phyloP scores from a whole-genome alignment of 257 asterid species.

The Paraleonurus japonicus region DNA sequence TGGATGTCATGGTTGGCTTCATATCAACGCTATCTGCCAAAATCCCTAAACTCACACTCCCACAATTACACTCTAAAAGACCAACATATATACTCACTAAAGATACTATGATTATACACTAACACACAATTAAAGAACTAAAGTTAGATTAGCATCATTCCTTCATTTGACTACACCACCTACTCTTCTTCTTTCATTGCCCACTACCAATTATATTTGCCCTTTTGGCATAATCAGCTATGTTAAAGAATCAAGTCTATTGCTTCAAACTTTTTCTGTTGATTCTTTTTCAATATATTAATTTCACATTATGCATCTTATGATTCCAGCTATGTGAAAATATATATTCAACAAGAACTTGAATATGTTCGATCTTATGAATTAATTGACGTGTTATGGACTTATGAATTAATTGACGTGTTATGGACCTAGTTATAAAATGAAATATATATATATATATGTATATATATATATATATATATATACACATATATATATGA shows the following conservation, averaged over 20 bases:
- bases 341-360: background rate
- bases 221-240: constrained; percentile 1
- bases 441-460: no score
- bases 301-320: background rate
- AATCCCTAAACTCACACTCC: constrained; percentile 32
- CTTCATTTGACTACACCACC: constrained; percentile 50
- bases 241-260: constrained; percentile 16
- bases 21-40: constrained; percentile 89
- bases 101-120: constrained; percentile 30
- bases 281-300: background rate
- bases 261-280: background rate
- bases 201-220: constrained; percentile 25
- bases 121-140: constrained; percentile 17
- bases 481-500: no score
- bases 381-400: background rate
- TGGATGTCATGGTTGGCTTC: constrained; percentile 84
- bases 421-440: background rate
- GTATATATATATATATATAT: no score
- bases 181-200: constrained; percentile 26
- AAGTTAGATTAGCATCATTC: constrained; percentile 49
- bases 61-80: constrained; percentile 26
- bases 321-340: background rate
- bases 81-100: constrained; percentile 23
- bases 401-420: background rate
- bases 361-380: background rate